Percentiles rank a stretch among this genome's conserved stretches.
Conservation (phyloP, 129 eudicot genomes). For the Lactuca sativa region DNA sequence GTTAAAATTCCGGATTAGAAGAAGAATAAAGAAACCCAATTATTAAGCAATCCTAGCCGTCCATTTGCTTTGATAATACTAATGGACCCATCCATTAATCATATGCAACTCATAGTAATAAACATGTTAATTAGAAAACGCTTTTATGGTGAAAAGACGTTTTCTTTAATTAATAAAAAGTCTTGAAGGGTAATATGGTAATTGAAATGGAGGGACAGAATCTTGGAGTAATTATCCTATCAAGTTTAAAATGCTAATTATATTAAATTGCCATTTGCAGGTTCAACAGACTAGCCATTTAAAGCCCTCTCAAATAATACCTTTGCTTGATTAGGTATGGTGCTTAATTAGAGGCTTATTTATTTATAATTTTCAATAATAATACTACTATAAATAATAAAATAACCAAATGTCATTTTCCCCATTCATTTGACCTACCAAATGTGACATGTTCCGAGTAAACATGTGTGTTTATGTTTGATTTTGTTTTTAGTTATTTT, state of each 20-base stretch:
- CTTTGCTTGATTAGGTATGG: slow-evolving; percentile 30
- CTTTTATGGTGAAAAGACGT: slow-evolving; percentile 26
- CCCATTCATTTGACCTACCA: slow-evolving; percentile 15
- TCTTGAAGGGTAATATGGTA: slow-evolving; percentile 22
- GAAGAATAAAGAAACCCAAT: slow-evolving; percentile 20
- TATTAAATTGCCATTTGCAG: slow-evolving; percentile 27
- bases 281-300: slow-evolving; percentile 23
- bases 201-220: slow-evolving; percentile 19
- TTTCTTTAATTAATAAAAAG: slow-evolving; percentile 19
- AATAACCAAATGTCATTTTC: neutral
- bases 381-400: slow-evolving; percentile 8
- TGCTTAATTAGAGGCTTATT: slow-evolving; percentile 26
- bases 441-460: slow-evolving; percentile 8
- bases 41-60: slow-evolving; percentile 35
- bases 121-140: slow-evolving; percentile 23
- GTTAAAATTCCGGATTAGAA: slow-evolving; percentile 4
- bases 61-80: slow-evolving; percentile 26
- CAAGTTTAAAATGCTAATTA: slow-evolving; percentile 39
- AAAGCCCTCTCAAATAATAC: slow-evolving; percentile 11
- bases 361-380: slow-evolving; percentile 2
- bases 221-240: slow-evolving; percentile 40
- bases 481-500: neutral
- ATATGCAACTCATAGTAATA: slow-evolving; percentile 34
- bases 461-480: slow-evolving; percentile 1
- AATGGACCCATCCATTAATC: slow-evolving; percentile 28